These are phyloP conservation scores for Vachellia collinsii DNA, from an alignment of 306 rosid species.

Conservation along the genomic window DNA sequence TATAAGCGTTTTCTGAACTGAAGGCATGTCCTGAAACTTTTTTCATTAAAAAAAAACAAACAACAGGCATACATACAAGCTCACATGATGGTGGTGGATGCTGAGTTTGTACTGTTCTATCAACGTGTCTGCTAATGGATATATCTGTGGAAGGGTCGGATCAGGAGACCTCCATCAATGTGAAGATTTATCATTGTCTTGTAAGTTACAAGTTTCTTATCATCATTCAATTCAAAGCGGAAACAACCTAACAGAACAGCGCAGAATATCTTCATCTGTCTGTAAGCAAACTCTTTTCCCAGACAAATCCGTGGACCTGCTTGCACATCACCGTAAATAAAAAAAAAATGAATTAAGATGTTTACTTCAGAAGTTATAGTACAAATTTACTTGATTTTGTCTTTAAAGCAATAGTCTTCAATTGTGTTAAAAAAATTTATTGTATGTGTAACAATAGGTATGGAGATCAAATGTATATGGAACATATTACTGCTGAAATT, in stretches of 20 bases:
- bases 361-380: not conserved
- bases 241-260: slow-evolving; percentile 63
- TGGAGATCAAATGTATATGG: too few species aligned
- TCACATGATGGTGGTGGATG: not conserved
- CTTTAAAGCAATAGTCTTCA: not conserved
- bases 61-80: too few species aligned
- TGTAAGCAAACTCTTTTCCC: slow-evolving; percentile 87
- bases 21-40: too few species aligned
- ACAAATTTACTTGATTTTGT: not conserved
- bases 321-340: slow-evolving; percentile 45
- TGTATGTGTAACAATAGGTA: not conserved
- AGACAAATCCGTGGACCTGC: slow-evolving; percentile 86
- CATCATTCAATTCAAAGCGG: slow-evolving; percentile 62
- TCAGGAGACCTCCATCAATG: slow-evolving; percentile 72
- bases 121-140: slow-evolving; percentile 29
- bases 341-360: not conserved
- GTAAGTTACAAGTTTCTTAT: slow-evolving; percentile 62
- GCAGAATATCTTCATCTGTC: slow-evolving; percentile 82
- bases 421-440: not conserved
- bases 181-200: slow-evolving; percentile 82
- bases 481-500: too few species aligned
- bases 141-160: slow-evolving; percentile 52
- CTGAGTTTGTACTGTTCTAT: not conserved
- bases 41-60: too few species aligned
- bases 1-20: too few species aligned